phyloP scores from a whole-genome alignment of 148 eudicot genomes.

The Chenopodium suecicum region DNA sequence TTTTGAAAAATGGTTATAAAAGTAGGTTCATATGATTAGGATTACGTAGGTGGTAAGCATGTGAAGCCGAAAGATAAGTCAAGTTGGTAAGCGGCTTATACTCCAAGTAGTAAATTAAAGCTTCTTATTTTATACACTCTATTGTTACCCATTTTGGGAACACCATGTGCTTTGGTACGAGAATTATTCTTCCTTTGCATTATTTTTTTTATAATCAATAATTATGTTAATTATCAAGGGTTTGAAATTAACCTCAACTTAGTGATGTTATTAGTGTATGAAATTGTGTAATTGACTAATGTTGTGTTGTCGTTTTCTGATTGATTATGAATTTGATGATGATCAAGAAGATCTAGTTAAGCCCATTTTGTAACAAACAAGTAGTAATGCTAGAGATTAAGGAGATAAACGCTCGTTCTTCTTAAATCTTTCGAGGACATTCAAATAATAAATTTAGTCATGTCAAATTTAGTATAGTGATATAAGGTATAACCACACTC shows the following conservation, averaged over 20 bases:
- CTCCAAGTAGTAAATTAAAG: not conserved
- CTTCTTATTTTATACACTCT: conserved; percentile 13
- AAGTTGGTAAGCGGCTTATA: conserved; percentile 12
- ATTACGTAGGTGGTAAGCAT: conserved; percentile 25
- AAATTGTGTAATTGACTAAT: not conserved
- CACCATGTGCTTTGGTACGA: conserved; percentile 16
- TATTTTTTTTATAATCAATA: not conserved
- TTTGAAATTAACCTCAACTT: not conserved
- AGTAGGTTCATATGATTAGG: not conserved
- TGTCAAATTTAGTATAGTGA: no score
- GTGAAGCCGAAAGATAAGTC: conserved; percentile 32
- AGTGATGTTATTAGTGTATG: not conserved
- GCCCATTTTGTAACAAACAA: no score
- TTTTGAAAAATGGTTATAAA: not conserved
- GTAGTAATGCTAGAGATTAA: no score
- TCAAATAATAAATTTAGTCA: no score
- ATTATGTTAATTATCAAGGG: not conserved
- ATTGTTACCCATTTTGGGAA: conserved; percentile 11
- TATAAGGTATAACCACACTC: no score
- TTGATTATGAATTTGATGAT: not conserved
- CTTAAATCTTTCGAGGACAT: no score
- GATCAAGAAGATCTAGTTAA: not conserved
- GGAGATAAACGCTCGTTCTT: no score
- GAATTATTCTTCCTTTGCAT: not conserved
- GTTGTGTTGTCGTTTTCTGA: not conserved